phyloP scores from a whole-genome alignment of 495 filamentous ascomycete genomes.

The Neurospora sp. region DNA sequence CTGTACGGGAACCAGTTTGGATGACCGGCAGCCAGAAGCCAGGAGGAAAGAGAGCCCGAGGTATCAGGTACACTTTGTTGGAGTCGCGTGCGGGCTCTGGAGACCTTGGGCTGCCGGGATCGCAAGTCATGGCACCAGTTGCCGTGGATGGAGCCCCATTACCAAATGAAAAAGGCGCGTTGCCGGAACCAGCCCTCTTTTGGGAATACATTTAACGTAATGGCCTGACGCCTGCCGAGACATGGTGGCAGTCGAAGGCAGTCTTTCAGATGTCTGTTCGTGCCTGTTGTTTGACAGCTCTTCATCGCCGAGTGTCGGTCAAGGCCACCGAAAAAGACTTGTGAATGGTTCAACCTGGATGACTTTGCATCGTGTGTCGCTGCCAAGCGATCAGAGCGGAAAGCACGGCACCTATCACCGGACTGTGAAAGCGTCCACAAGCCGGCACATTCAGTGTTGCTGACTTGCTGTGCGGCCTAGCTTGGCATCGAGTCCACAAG shows the following conservation, averaged over 20 bases:
- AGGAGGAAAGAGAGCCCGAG: background rate
- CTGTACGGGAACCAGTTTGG: background rate
- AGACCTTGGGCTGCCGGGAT: slow-evolving; percentile 9
- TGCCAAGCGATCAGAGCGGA: background rate
- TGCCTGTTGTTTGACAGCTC: background rate
- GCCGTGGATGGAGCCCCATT: slow-evolving; percentile 23
- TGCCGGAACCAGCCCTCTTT: slow-evolving; percentile 22
- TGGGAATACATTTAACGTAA: slow-evolving; percentile 44
- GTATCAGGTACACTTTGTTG: background rate
- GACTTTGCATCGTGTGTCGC: background rate
- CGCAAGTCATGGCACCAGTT: slow-evolving; percentile 1
- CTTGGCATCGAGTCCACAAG: background rate
- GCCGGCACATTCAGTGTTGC: background rate
- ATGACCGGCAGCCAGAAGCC: background rate
- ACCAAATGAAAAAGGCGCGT: slow-evolving; percentile 39
- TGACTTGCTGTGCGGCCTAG: background rate
- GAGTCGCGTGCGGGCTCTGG: background rate
- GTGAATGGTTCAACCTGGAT: background rate
- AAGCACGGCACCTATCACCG: background rate
- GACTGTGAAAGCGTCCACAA: background rate
- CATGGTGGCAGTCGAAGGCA: slow-evolving; percentile 4
- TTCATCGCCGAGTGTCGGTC: background rate
- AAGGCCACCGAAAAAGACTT: background rate
- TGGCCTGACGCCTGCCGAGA: slow-evolving; percentile 32
- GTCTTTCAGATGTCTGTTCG: background rate